A percentile compares a stretch with the other conserved stretches of the same genome.
phyloP scores from a whole-genome alignment of 2,329 filamentous ascomycete genomes.

The Paracoccidioides brasiliensis region DNA sequence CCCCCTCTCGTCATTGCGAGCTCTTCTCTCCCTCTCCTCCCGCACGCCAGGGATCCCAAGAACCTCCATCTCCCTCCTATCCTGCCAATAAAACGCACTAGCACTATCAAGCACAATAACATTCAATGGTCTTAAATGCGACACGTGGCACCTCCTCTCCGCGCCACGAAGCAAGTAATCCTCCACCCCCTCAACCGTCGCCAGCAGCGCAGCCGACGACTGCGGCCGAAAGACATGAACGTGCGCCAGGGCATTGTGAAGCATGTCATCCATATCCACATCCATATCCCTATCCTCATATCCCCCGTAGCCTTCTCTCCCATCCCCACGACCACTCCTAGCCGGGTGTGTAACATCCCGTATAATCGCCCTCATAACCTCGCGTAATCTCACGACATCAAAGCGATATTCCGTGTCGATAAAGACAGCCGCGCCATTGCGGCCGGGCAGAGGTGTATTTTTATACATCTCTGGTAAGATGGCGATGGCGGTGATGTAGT shows the following conservation, averaged over 20 bases:
- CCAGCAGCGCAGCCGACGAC: slow-evolving; percentile 37
- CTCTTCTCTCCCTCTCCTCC: slow-evolving; percentile 5
- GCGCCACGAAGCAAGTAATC: slow-evolving; percentile 36
- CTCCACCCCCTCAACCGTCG: slow-evolving; percentile 36
- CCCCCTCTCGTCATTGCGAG: neutral
- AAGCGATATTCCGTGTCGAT: slow-evolving; percentile 46
- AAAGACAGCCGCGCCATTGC: slow-evolving; percentile 39
- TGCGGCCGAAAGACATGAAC: slow-evolving; percentile 47
- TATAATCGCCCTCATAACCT: slow-evolving; percentile 19
- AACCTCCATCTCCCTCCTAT: slow-evolving; percentile 34
- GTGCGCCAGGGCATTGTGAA: slow-evolving; percentile 37
- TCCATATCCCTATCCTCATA: neutral
- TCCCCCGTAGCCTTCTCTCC: no score
- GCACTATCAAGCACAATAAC: slow-evolving; percentile 43
- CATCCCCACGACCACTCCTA: neutral
- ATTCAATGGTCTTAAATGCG: slow-evolving; percentile 34
- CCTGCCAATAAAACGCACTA: slow-evolving; percentile 43
- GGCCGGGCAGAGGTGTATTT: slow-evolving; percentile 29
- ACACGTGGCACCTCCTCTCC: slow-evolving; percentile 28
- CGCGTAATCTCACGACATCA: slow-evolving; percentile 34
- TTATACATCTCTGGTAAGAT: slow-evolving; percentile 34
- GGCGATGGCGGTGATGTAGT: slow-evolving; percentile 40
- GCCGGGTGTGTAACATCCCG: neutral
- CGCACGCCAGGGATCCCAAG: slow-evolving; percentile 8
- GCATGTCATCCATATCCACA: slow-evolving; percentile 4